A percentile compares a stretch with the other conserved stretches of the same genome.
Evolutionary conservation across 2,329 filamentous ascomycete species (phyloP).

Genomic region (Lachnellula willkommii): DNA sequence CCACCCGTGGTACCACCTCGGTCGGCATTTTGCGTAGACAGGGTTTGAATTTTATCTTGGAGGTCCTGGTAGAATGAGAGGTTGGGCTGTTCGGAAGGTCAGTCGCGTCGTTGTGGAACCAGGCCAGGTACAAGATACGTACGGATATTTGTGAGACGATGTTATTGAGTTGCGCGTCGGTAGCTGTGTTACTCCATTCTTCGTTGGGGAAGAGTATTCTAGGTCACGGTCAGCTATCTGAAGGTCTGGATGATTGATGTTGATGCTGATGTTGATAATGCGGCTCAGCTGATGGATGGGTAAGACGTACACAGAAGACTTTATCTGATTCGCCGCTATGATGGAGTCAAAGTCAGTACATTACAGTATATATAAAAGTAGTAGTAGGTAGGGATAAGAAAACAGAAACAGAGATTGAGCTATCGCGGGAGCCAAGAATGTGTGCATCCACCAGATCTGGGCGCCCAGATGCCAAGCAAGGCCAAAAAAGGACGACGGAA

Average conservation of each 20-base stretch:
- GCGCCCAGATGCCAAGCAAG: background rate
- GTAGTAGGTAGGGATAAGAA: background rate
- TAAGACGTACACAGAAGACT: conserved; percentile 27
- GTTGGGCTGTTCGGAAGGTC: conserved; percentile 20
- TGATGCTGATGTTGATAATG: conserved; percentile 1
- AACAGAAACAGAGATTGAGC: background rate
- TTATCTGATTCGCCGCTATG: conserved; percentile 25
- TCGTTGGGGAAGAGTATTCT: conserved; percentile 29
- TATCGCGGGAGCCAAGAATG: background rate
- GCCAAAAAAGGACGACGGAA: background rate
- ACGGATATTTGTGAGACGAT: conserved; percentile 25
- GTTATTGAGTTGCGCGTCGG: conserved; percentile 12
- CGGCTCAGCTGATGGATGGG: background rate
- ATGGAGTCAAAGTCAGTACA: conserved; percentile 9
- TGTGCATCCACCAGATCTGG: background rate
- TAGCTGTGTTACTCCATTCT: conserved; percentile 23
- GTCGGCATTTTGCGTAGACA: conserved; percentile 63
- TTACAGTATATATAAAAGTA: background rate
- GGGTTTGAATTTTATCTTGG: conserved; percentile 63
- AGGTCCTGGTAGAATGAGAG: conserved; percentile 32
- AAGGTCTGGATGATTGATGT: background rate
- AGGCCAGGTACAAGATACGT: conserved; percentile 7
- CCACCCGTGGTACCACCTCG: conserved; percentile 62
- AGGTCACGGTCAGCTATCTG: conserved; percentile 10
- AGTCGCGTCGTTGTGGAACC: conserved; percentile 1